Conservation (phyloP, 768 basidiomycete genomes). For the Tricholoma matsutake region DNA sequence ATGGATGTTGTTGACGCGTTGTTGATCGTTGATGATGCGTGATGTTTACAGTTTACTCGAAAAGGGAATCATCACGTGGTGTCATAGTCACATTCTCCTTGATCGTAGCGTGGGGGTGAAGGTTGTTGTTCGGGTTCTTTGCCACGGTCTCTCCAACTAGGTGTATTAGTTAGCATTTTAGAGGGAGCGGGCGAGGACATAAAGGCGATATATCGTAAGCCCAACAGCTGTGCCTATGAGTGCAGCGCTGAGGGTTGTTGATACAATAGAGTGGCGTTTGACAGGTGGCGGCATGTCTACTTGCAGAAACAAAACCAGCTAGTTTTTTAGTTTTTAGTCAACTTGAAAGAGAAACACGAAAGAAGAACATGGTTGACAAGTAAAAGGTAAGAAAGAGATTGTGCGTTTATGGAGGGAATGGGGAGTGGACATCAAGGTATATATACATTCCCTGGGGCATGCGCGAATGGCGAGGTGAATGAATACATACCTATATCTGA, state of each 20-base stretch:
- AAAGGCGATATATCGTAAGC: slow-evolving; percentile 84
- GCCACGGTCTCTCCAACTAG: slow-evolving; percentile 77
- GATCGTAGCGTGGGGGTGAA: slow-evolving; percentile 68
- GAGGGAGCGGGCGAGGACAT: slow-evolving; percentile 28
- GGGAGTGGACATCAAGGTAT: too few relatives aligned
- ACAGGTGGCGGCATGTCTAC: slow-evolving; percentile 72
- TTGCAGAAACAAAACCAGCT: slow-evolving; percentile 29
- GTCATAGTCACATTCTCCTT: too few relatives aligned
- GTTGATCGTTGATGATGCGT: too few relatives aligned
- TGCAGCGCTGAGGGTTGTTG: slow-evolving; percentile 80
- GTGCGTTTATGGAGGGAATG: too few relatives aligned
- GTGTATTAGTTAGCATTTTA: slow-evolving; percentile 4
- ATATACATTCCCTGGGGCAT: too few relatives aligned
- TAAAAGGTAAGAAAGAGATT: too few relatives aligned
- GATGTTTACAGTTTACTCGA: too few relatives aligned
- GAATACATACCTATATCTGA: neutral
- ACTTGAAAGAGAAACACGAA: neutral
- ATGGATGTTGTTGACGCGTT: too few relatives aligned
- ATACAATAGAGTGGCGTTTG: slow-evolving; percentile 77
- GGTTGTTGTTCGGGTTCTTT: slow-evolving; percentile 42
- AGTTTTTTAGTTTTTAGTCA: neutral
- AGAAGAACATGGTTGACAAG: too few relatives aligned
- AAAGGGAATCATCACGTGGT: too few relatives aligned
- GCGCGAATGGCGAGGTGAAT: too few relatives aligned
- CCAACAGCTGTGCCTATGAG: slow-evolving; percentile 80